Evolutionary conservation across 306 rosid genomes (phyloP).

Genomic region (Cicer arietinum): DNA sequence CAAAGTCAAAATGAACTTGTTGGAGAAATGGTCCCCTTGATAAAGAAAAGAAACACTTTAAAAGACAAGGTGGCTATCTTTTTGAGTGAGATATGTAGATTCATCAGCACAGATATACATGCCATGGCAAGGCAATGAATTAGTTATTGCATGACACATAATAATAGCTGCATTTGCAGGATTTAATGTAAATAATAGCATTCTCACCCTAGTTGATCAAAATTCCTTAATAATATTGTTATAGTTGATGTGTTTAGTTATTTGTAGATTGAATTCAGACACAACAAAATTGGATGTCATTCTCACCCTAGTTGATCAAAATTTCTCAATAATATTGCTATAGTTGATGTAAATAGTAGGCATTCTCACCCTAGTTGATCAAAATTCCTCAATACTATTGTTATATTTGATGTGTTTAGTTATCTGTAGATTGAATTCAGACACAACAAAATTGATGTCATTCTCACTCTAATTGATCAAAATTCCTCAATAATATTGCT

Average conservation of each 20-base stretch:
- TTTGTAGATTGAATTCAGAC: constrained; percentile 34
- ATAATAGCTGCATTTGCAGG: constrained; percentile 22
- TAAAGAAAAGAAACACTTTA: constrained; percentile 68
- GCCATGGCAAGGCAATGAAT: constrained; percentile 18
- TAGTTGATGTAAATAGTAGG: not conserved
- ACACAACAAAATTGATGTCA: not conserved
- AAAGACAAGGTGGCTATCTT: constrained; percentile 70
- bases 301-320: constrained; percentile 31
- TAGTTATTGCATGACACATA: constrained; percentile 10
- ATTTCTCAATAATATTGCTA: constrained; percentile 8
- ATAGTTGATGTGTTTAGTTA: constrained; percentile 18
- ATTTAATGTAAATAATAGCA: not conserved
- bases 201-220: constrained; percentile 29
- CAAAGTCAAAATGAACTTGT: constrained; percentile 43
- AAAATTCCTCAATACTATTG: constrained; percentile 9
- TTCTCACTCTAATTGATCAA: constrained; percentile 28
- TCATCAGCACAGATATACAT: constrained; percentile 18
- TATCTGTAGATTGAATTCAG: constrained; percentile 37
- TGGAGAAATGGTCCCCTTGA: constrained; percentile 49
- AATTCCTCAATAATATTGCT: constrained; percentile 13
- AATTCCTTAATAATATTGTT: constrained; percentile 15
- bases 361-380: constrained; percentile 27
- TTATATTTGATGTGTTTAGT: constrained; percentile 15
- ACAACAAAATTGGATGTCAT: constrained; percentile 8
- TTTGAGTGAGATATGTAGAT: constrained; percentile 55